Percentiles rank a stretch among this genome's conserved stretches.
Conservation (phyloP, 441 rosid genomes). For the Mallotus japonicus region DNA sequence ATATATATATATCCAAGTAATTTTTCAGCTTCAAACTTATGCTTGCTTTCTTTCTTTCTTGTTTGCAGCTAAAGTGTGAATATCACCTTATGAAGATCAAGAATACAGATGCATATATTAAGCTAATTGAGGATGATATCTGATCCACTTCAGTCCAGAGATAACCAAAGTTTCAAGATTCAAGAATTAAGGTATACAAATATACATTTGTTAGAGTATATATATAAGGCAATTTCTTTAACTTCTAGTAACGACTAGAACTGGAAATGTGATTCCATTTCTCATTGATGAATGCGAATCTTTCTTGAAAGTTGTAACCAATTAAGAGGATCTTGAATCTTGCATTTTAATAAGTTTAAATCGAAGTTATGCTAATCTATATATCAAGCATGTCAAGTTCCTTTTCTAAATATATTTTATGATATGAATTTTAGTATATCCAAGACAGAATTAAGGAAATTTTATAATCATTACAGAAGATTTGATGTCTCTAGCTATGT, state of each 20-base stretch:
- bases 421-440: neutral
- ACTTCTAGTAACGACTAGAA: neutral
- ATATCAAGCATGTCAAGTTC: neutral
- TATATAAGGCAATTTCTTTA: neutral
- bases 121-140: neutral
- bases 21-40: neutral
- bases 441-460: neutral
- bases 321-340: neutral
- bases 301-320: conserved; percentile 8
- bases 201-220: no score
- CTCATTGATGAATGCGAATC: neutral
- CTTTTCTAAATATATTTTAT: neutral
- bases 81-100: conserved; percentile 7
- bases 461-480: neutral
- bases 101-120: neutral
- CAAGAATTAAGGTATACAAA: no score
- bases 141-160: no score
- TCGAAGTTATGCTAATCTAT: neutral
- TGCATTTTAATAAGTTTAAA: neutral
- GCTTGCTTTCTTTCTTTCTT: neutral
- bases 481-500: neutral
- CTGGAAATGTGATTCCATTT: conserved; percentile 5
- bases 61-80: conserved; percentile 3
- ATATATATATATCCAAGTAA: neutral
- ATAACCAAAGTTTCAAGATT: neutral